These are phyloP conservation scores for Clavulina sp. DNA, from an alignment of 768 basidiomycete species.

Conservation along the genomic window DNA sequence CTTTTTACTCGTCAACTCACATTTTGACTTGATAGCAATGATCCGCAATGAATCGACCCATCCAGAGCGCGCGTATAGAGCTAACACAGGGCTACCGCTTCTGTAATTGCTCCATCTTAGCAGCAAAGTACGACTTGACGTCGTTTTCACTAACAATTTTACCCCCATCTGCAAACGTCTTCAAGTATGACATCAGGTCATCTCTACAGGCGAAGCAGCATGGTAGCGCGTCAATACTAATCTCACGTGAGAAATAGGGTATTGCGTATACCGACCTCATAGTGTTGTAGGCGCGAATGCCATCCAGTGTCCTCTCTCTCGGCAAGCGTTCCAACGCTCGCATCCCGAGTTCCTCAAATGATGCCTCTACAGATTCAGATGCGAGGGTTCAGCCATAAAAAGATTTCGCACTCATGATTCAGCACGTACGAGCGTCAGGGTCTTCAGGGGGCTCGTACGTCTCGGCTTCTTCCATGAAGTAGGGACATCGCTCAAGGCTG, in stretches of 20 bases:
- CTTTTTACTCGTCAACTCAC: no score
- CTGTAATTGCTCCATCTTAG: no score
- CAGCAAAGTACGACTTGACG: slow-evolving; percentile 53
- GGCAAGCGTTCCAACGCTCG: slow-evolving; percentile 58
- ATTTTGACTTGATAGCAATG: no score
- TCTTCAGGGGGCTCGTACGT: slow-evolving; percentile 76
- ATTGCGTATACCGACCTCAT: slow-evolving; percentile 37
- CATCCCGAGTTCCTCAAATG: slow-evolving; percentile 69
- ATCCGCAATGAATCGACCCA: no score
- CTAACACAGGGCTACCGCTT: no score
- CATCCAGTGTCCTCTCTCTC: slow-evolving; percentile 65
- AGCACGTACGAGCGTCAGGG: slow-evolving; percentile 62
- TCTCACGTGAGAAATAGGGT: background rate
- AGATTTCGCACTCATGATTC: background rate
- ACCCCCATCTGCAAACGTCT: slow-evolving; percentile 63
- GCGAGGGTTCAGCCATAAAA: background rate
- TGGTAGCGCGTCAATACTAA: slow-evolving; percentile 1
- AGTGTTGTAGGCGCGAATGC: slow-evolving; percentile 66
- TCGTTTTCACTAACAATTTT: slow-evolving; percentile 58
- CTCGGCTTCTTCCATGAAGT: slow-evolving; percentile 41
- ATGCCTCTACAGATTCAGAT: slow-evolving; percentile 31
- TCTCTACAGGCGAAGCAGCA: slow-evolving; percentile 29
- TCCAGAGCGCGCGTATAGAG: no score
- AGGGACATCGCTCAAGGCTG: background rate
- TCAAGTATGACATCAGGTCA: slow-evolving; percentile 48